These are phyloP conservation scores for Boletus huronensis DNA, from an alignment of 768 basidiomycete genomes.

Conservation along the genomic window DNA sequence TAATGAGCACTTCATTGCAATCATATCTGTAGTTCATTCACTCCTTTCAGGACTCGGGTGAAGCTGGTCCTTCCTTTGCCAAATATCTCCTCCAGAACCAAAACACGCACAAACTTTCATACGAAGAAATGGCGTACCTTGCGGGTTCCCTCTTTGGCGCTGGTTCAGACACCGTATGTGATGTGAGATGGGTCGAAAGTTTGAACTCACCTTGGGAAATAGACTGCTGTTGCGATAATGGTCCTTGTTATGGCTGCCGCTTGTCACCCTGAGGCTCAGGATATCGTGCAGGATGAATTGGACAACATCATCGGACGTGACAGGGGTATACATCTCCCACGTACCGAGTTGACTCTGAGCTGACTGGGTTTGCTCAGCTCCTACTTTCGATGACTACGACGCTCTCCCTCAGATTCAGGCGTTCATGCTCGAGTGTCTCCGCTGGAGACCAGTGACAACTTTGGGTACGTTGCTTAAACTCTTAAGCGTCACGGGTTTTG, in stretches of 20 bases:
- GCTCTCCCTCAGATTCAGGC: slow-evolving; percentile 38
- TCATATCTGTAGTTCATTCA: neutral
- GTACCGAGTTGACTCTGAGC: neutral
- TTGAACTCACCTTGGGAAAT: neutral
- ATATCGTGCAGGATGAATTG: slow-evolving; percentile 50
- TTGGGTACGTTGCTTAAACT: slow-evolving; percentile 19
- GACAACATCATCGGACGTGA: slow-evolving; percentile 50
- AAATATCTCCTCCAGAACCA: slow-evolving; percentile 58
- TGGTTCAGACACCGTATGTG: slow-evolving; percentile 55
- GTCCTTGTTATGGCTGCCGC: slow-evolving; percentile 57
- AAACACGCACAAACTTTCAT: slow-evolving; percentile 47
- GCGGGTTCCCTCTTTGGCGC: slow-evolving; percentile 65
- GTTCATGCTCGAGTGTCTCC: slow-evolving; percentile 39
- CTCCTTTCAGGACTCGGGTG: slow-evolving; percentile 18
- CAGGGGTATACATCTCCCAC: slow-evolving; percentile 18
- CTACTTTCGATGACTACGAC: slow-evolving; percentile 39
- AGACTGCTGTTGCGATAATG: slow-evolving; percentile 57
- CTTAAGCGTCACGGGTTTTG: neutral
- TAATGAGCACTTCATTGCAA: slow-evolving; percentile 13
- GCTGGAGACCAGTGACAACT: slow-evolving; percentile 41
- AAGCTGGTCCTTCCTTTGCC: slow-evolving; percentile 44
- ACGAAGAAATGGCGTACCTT: slow-evolving; percentile 59
- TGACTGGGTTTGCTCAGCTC: slow-evolving; percentile 26
- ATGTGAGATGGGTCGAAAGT: neutral
- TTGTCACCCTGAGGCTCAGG: slow-evolving; percentile 50